Evolutionary conservation across 768 basidiomycete species (phyloP).

Genomic region (Termitomyces eurrhizus): DNA sequence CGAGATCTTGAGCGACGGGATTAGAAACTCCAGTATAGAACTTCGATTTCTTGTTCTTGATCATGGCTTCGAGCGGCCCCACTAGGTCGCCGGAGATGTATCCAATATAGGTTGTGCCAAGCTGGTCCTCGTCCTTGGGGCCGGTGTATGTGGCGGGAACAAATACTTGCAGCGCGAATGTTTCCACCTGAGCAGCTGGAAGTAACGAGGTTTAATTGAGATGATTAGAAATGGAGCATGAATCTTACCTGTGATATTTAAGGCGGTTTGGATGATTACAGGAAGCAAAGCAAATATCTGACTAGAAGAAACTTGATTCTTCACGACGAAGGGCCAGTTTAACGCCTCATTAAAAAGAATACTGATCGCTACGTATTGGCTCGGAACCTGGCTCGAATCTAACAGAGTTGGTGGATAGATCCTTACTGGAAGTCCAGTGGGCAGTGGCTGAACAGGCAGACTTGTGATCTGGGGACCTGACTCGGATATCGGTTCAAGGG

Average conservation of each 20-base stretch:
- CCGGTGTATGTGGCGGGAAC: conserved; percentile 54
- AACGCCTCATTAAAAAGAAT: conserved; percentile 57
- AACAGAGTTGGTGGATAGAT: conserved; percentile 46
- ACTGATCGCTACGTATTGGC: conserved; percentile 50
- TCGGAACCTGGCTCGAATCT: conserved; percentile 24
- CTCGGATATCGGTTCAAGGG: conserved; percentile 13
- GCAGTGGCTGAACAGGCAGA: conserved; percentile 38
- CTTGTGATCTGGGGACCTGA: conserved; percentile 21
- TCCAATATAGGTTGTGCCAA: conserved; percentile 70
- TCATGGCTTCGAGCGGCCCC: conserved; percentile 55
- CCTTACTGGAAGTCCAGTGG: conserved; percentile 53
- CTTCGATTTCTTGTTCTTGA: conserved; percentile 54
- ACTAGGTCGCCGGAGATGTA: conserved; percentile 61
- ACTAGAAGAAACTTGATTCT: conserved; percentile 50
- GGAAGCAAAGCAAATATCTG: conserved; percentile 81
- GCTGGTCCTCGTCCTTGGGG: conserved; percentile 38
- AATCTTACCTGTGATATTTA: conserved; percentile 28
- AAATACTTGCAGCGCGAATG: conserved; percentile 64
- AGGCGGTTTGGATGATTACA: conserved; percentile 27
- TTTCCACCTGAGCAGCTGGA: conserved; percentile 33
- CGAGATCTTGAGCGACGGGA: conserved; percentile 51
- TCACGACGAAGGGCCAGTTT: conserved; percentile 69
- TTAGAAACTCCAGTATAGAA: conserved; percentile 57
- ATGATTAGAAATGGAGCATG: conserved; percentile 6
- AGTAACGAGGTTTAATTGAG: conserved; percentile 2